A percentile compares a stretch with the other conserved stretches of the same genome.
phyloP scores from a whole-genome alignment of 768 basidiomycete genomes.

The Sistotremastrum suecicum region DNA sequence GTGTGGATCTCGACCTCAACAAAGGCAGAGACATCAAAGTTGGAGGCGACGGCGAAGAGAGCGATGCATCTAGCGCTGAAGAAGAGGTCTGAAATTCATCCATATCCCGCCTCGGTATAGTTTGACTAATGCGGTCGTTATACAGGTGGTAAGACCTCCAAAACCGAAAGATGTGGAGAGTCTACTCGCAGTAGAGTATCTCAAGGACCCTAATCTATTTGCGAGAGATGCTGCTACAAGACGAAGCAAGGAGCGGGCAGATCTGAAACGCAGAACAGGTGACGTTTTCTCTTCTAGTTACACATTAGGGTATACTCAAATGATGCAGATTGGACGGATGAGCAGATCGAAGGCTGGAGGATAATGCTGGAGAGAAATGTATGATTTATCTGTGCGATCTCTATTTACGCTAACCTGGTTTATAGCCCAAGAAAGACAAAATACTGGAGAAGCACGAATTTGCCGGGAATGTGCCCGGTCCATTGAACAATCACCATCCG shows the following conservation, averaged over 20 bases:
- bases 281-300: neutral
- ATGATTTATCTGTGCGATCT: slow-evolving; percentile 16
- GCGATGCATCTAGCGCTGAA: slow-evolving; percentile 24
- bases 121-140: neutral
- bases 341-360: slow-evolving; percentile 86
- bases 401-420: neutral
- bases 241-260: slow-evolving; percentile 48
- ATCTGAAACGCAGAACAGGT: slow-evolving; percentile 58
- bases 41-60: slow-evolving; percentile 44
- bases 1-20: slow-evolving; percentile 20
- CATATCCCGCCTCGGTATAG: slow-evolving; percentile 9
- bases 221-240: slow-evolving; percentile 62
- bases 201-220: slow-evolving; percentile 61
- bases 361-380: slow-evolving; percentile 86
- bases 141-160: slow-evolving; percentile 12
- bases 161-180: slow-evolving; percentile 30
- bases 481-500: slow-evolving; percentile 1
- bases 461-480: slow-evolving; percentile 32
- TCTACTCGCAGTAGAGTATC: slow-evolving; percentile 63
- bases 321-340: slow-evolving; percentile 52
- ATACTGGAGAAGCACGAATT: slow-evolving; percentile 69
- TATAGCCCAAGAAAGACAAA: slow-evolving; percentile 58
- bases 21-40: slow-evolving; percentile 26
- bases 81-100: slow-evolving; percentile 20
- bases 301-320: neutral